phyloP scores from a whole-genome alignment of 129 eudicot genomes.

The Deinandra increscens region DNA sequence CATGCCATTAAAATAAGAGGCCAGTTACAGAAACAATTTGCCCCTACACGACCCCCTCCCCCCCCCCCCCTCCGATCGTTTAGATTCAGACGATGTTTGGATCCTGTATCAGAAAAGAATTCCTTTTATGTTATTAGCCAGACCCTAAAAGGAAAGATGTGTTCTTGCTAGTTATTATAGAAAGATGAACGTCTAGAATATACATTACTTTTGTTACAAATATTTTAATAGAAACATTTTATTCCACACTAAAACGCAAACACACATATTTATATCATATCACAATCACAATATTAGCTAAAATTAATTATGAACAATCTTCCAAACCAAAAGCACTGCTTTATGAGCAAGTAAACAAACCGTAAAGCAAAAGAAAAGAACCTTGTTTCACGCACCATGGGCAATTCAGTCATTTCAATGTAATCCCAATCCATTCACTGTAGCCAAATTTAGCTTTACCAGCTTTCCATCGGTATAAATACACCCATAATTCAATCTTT shows the following conservation, averaged over 20 bases:
- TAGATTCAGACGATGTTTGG: too few species aligned
- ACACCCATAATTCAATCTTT: conserved; percentile 23
- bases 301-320: conserved; percentile 23
- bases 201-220: background rate
- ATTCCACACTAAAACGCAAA: background rate
- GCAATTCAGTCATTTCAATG: conserved; percentile 21
- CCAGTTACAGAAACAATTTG: too few species aligned
- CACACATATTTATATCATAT: conserved; percentile 7
- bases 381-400: conserved; percentile 27
- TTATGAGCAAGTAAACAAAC: conserved; percentile 39
- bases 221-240: background rate
- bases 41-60: too few species aligned
- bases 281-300: conserved; percentile 21
- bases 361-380: conserved; percentile 42
- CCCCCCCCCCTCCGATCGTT: too few species aligned
- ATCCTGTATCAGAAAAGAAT: too few species aligned
- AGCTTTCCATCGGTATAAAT: conserved; percentile 31
- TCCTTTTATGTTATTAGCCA: too few species aligned
- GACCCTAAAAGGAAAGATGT: too few species aligned
- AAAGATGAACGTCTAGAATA: background rate
- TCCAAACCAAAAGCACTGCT: conserved; percentile 40
- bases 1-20: too few species aligned
- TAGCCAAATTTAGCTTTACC: conserved; percentile 3
- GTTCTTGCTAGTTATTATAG: too few species aligned
- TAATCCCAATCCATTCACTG: conserved; percentile 40